Percentiles rank a stretch among this genome's conserved stretches.
phyloP scores from a whole-genome alignment of 1,284 basidiomycete species.

The Marasmius tenuissimus region DNA sequence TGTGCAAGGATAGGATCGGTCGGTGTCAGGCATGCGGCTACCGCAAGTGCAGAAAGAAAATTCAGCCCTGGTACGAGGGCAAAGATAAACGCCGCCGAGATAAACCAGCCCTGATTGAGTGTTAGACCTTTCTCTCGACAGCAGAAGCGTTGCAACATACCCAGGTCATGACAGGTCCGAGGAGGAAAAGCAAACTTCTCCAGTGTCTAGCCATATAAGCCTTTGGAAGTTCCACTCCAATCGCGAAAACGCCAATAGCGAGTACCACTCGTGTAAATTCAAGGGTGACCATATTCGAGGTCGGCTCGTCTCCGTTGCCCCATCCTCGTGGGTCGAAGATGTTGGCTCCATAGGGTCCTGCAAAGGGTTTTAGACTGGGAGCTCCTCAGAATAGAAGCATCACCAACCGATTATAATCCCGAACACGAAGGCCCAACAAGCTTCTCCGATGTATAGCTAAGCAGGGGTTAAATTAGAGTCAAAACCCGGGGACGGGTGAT shows the following conservation, averaged over 20 bases:
- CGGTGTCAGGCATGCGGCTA: slow-evolving; percentile 94
- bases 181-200: slow-evolving; percentile 82
- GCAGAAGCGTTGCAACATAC: slow-evolving; percentile 40
- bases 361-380: slow-evolving; percentile 7
- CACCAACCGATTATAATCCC: slow-evolving; percentile 83
- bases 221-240: slow-evolving; percentile 94
- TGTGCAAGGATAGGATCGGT: slow-evolving; percentile 94
- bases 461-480: neutral
- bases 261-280: slow-evolving; percentile 94
- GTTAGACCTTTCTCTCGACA: slow-evolving; percentile 8
- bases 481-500: slow-evolving; percentile 12
- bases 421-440: slow-evolving; percentile 91
- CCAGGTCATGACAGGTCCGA: slow-evolving; percentile 92
- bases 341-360: slow-evolving; percentile 82
- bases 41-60: slow-evolving; percentile 85
- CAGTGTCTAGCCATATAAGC: slow-evolving; percentile 91
- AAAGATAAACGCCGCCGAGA: slow-evolving; percentile 87
- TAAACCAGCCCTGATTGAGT: slow-evolving; percentile 78
- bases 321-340: slow-evolving; percentile 87
- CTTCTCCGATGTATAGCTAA: slow-evolving; percentile 92
- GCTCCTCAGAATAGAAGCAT: slow-evolving; percentile 1
- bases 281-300: slow-evolving; percentile 71
- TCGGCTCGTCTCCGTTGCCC: slow-evolving; percentile 56
- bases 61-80: slow-evolving; percentile 84
- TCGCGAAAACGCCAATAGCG: slow-evolving; percentile 95